Conservation (phyloP, 129 eudicot species). For the Silybum marianum region DNA sequence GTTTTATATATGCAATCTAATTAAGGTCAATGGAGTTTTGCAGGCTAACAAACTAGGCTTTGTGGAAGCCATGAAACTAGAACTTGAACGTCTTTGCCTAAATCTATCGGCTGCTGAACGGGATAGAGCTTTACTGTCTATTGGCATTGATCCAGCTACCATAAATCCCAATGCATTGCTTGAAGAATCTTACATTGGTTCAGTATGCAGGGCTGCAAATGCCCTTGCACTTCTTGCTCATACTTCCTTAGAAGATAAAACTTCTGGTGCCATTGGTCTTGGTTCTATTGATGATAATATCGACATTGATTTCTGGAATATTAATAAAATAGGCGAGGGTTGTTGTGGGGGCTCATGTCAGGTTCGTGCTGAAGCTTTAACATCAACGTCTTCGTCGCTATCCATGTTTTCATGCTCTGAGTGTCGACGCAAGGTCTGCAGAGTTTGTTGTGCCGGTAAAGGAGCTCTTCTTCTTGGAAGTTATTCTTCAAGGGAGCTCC, state of each 20-base stretch:
- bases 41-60: slow-evolving; percentile 73
- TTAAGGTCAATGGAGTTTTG: slow-evolving; percentile 26
- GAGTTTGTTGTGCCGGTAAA: slow-evolving; percentile 88
- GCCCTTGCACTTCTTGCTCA: slow-evolving; percentile 81
- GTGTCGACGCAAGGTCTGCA: slow-evolving; percentile 79
- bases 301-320: slow-evolving; percentile 85
- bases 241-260: slow-evolving; percentile 74
- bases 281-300: slow-evolving; percentile 37
- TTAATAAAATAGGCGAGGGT: slow-evolving; percentile 59
- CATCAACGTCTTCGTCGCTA: slow-evolving; percentile 38
- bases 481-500: slow-evolving; percentile 39
- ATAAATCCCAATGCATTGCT: slow-evolving; percentile 81
- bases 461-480: slow-evolving; percentile 78
- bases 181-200: slow-evolving; percentile 59
- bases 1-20: slow-evolving; percentile 18
- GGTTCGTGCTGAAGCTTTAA: slow-evolving; percentile 62
- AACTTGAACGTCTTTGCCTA: slow-evolving; percentile 76
- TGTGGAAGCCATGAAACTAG: slow-evolving; percentile 92
- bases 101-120: slow-evolving; percentile 95
- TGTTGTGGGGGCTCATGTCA: slow-evolving; percentile 79
- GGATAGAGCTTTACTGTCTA: slow-evolving; percentile 84
- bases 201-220: slow-evolving; percentile 74
- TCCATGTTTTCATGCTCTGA: slow-evolving; percentile 54
- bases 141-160: slow-evolving; percentile 94
- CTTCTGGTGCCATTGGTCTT: slow-evolving; percentile 71